Percentiles rank a stretch among this genome's conserved stretches.
Evolutionary conservation across 768 basidiomycete genomes (phyloP).

Genomic region (Dendrothele bispora): DNA sequence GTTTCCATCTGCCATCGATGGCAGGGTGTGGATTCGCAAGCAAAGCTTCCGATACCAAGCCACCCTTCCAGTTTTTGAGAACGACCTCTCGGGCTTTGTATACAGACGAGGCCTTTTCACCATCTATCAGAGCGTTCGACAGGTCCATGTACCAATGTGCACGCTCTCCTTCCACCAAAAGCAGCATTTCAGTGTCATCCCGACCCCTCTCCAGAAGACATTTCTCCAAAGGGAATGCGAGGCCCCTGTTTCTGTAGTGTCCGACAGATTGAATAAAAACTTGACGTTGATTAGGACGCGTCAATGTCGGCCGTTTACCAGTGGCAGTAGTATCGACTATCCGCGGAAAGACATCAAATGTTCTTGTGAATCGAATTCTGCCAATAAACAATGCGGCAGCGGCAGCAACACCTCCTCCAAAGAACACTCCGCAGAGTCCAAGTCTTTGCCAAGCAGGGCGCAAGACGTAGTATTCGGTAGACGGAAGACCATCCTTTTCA

Average conservation of each 20-base stretch:
- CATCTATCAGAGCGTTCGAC: constrained; percentile 24
- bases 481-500: background rate
- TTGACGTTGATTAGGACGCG: constrained; percentile 18
- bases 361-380: constrained; percentile 32
- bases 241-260: constrained; percentile 26
- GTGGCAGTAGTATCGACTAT: background rate
- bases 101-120: constrained; percentile 13
- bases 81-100: constrained; percentile 22
- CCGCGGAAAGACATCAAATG: constrained; percentile 25
- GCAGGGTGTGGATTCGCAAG: too few relatives aligned
- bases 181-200: constrained; percentile 30
- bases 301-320: background rate
- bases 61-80: constrained; percentile 26
- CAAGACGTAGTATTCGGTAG: constrained; percentile 19
- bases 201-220: constrained; percentile 30
- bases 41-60: constrained; percentile 5
- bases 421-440: constrained; percentile 27
- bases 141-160: constrained; percentile 36
- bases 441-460: constrained; percentile 36
- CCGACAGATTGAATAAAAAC: constrained; percentile 33
- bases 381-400: constrained; percentile 29
- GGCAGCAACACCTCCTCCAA: constrained; percentile 28
- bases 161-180: constrained; percentile 26
- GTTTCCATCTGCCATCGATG: background rate
- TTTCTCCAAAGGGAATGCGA: constrained; percentile 21